phyloP scores from a whole-genome alignment of 495 filamentous ascomycete species.

The Penicillium steckii region DNA sequence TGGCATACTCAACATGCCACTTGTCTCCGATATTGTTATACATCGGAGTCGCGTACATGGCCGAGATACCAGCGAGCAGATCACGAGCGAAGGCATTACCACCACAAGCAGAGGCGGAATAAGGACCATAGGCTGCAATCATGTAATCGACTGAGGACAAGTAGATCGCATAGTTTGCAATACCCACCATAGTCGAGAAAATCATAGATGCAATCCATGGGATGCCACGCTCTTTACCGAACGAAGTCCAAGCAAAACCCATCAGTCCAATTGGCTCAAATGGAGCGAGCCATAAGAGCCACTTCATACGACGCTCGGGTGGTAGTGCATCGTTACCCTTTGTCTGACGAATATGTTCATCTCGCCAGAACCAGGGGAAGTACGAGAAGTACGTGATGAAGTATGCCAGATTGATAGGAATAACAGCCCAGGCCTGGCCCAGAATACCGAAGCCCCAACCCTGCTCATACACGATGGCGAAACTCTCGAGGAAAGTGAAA shows the following conservation, averaged over 20 bases:
- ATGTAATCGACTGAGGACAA: slow-evolving; percentile 80
- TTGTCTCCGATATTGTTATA: slow-evolving; percentile 39
- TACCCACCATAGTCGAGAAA: slow-evolving; percentile 56
- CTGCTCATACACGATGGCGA: slow-evolving; percentile 59
- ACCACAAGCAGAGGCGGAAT: slow-evolving; percentile 72
- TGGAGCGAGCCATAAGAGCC: slow-evolving; percentile 57
- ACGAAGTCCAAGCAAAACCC: slow-evolving; percentile 63
- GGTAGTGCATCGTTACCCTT: slow-evolving; percentile 27
- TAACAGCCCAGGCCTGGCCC: slow-evolving; percentile 55
- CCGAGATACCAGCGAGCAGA: slow-evolving; percentile 44
- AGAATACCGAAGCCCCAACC: slow-evolving; percentile 58
- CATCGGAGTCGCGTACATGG: slow-evolving; percentile 44
- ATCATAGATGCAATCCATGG: slow-evolving; percentile 65
- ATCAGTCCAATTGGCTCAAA: slow-evolving; percentile 64
- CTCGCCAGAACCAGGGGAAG: slow-evolving; percentile 58
- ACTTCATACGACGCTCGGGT: slow-evolving; percentile 33
- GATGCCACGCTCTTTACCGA: slow-evolving; percentile 46
- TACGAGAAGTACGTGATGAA: slow-evolving; percentile 62
- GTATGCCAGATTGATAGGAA: slow-evolving; percentile 62
- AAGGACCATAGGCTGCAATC: slow-evolving; percentile 72
- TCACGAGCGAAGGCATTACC: slow-evolving; percentile 56
- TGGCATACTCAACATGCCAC: slow-evolving; percentile 41
- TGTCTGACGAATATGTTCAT: slow-evolving; percentile 38
- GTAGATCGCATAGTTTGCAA: slow-evolving; percentile 67
- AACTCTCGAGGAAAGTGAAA: slow-evolving; percentile 72